A percentile compares a stretch with the other conserved stretches of the same genome.
phyloP scores from a whole-genome alignment of 2,329 filamentous ascomycete species.

The Madurella mycetomatis region DNA sequence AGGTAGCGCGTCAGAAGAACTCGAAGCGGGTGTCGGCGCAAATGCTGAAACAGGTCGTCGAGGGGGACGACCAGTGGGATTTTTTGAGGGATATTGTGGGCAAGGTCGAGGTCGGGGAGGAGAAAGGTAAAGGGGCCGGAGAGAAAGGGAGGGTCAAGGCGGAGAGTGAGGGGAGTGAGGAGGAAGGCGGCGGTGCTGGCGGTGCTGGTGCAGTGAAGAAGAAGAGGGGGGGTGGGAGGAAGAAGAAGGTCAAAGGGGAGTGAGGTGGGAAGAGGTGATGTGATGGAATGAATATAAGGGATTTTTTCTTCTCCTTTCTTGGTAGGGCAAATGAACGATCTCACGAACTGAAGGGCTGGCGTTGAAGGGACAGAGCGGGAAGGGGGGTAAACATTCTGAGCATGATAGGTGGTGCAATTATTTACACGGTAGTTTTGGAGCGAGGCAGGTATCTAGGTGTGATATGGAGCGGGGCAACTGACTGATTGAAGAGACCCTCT shows the following conservation, averaged over 20 bases:
- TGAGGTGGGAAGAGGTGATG: not conserved
- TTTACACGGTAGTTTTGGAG: not conserved
- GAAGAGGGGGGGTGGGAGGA: constrained; percentile 26
- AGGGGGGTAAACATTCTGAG: not conserved
- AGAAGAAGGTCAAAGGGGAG: constrained; percentile 24
- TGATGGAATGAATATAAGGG: not conserved
- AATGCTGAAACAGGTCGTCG: constrained; percentile 88
- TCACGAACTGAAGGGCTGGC: constrained; percentile 1
- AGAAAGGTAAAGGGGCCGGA: constrained; percentile 37
- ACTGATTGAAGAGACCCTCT: too few relatives aligned
- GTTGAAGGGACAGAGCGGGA: not conserved
- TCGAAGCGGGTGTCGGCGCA: constrained; percentile 85
- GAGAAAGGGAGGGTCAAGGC: constrained; percentile 35
- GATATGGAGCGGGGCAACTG: too few relatives aligned
- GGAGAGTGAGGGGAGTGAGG: constrained; percentile 45
- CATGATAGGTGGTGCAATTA: not conserved
- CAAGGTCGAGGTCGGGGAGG: constrained; percentile 66
- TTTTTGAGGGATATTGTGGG: constrained; percentile 87
- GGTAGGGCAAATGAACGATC: constrained; percentile 2
- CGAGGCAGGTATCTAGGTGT: not conserved
- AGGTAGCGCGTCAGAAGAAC: constrained; percentile 74
- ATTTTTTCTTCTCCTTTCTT: too few relatives aligned
- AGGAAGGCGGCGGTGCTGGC: constrained; percentile 40
- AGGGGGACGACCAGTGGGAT: constrained; percentile 87
- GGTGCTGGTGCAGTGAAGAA: constrained; percentile 42